Base-by-base conservation (phyloP, 1,139 yeast species). In the Suhomyces bolitotheri region DNA sequence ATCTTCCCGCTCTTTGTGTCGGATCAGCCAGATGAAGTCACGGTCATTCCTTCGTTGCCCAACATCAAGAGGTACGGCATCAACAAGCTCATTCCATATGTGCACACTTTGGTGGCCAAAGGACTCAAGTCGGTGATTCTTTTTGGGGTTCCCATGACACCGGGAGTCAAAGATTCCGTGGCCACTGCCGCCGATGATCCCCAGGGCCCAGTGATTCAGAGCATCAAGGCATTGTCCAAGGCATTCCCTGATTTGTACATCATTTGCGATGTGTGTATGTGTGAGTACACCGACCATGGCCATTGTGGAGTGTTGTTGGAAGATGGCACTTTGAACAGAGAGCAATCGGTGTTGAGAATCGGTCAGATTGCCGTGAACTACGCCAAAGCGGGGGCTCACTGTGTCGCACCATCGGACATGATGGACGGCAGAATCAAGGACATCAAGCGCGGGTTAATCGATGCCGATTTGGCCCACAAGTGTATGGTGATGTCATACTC, bases 381-480 rank as follows among this genome's bases (percentile, higher is more conserved):
- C 56, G 98, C 97, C 29, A 77, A 73, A 50, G 97, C 98, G 0
- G 98, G 97, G 34, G 97, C 96, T 2, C 76, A 92, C 58, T 84
- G 89, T 37, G 96, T 92, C 25, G 97, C 98, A 1, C 99, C 99
- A 12, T 84, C 95, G 10, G 98, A 92, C 60, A 92, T 94, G 98
- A 82, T 90, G 57, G 99, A 92, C 58, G 99, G 98, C 15, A 77
- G 98, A 53, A 80, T 94, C 46, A 73, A 76, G 44, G 97, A 88
- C 37, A 92, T 92, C 60, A 92, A 94, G 60, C 66, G 70, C 34
- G 97, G 96, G 2, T 72, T 92, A 28, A 80, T 92, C 36, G 80
- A 80, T 31, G 90, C 86, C n/a, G 83, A 82, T 14, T 62, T 92
- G 40, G 96, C 96, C 16, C 95, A 92, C 63, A 80, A 82, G 57